Evolutionary conservation across 2,329 filamentous ascomycete species (phyloP).

Genomic region (Aureobasidium sp.): DNA sequence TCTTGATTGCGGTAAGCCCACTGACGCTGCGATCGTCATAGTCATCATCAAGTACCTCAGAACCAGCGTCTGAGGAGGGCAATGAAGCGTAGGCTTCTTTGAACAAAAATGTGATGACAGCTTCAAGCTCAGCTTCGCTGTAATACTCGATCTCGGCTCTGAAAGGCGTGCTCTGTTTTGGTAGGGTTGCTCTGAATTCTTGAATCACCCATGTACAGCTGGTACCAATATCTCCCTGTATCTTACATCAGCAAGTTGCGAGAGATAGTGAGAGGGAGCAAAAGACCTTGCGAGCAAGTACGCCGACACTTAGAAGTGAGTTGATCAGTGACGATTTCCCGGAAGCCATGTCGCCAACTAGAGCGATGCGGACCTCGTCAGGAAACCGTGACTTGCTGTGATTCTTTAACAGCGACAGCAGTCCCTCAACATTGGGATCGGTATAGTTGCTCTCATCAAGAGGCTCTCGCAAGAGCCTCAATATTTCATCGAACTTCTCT

Average conservation of each 20-base stretch:
- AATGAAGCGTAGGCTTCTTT: background rate
- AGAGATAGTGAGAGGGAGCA: too few relatives aligned
- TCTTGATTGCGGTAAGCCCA: conserved; percentile 1
- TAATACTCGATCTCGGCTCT: conserved; percentile 20
- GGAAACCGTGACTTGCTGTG: conserved; percentile 8
- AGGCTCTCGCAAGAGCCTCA: background rate
- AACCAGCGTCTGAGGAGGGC: background rate
- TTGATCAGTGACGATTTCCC: conserved; percentile 24
- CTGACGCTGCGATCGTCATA: background rate
- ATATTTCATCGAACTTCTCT: background rate
- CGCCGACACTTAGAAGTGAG: conserved; percentile 20
- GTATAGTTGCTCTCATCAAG: background rate
- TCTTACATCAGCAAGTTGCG: background rate
- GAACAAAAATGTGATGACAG: background rate
- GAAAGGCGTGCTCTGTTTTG: conserved; percentile 19
- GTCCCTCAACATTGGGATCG: background rate
- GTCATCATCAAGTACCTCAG: conserved; percentile 2
- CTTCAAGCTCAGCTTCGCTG: conserved; percentile 2
- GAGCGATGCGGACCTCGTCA: conserved; percentile 13
- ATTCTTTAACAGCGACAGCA: background rate
- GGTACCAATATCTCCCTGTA: conserved; percentile 18
- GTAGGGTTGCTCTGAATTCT: conserved; percentile 13
- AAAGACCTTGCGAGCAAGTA: conserved; percentile 20
- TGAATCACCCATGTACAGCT: conserved; percentile 22
- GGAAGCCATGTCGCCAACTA: conserved; percentile 20